Base-by-base conservation (phyloP, 202 grass and related monocot species). In the Alloteropsis angusta region DNA sequence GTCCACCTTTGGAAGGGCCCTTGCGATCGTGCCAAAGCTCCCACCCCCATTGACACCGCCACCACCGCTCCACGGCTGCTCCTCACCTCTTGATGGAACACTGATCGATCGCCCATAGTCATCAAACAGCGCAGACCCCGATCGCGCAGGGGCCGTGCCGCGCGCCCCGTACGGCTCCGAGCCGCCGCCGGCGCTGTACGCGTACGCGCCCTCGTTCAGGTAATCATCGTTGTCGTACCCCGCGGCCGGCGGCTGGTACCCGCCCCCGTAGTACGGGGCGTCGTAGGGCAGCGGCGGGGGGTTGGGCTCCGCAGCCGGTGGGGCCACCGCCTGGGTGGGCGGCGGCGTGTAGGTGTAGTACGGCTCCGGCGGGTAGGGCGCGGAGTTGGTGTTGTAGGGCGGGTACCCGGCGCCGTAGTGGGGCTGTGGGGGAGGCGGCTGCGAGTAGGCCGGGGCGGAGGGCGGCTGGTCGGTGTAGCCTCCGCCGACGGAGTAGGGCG, bases 61-160 rank as follows among this genome's bases (percentile, higher is more conserved):
- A 3, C 53, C 21, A 9, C 69, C 34, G 7, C 30, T 7, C 39
- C 26, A 75, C 5, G 48, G 41, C 46, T 86, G 80, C 19, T 80
- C 72, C 8, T 47, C 80, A 59, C 68, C 77, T 80, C 73, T 87
- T 0, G 91, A 89, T 10, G 85, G 35, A 54, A 73, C 41, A 62
- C 86, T 78, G 71, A 99, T 93, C 2, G 96, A 99, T 37, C 96
- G 85, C 42, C 96, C 96, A 42, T 99, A 99, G 79, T 99, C 96
- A 86, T 98, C 92, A 35, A 99, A 99, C 49, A 99, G 60, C 15
- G 93, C 81, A 0, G 87, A 77, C 49, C 87, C 78, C 25, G 90
- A 93, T 9, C 83, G 91, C 34, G 89, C 85, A 21, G 90, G 89
- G 1, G 83, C 85, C 17, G 86, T 99, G 55, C 96, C 96, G 26